These are phyloP conservation scores for Mortierella sp. DNA, from an alignment of 371 early-diverging fungal genomes.

Conservation along the genomic window DNA sequence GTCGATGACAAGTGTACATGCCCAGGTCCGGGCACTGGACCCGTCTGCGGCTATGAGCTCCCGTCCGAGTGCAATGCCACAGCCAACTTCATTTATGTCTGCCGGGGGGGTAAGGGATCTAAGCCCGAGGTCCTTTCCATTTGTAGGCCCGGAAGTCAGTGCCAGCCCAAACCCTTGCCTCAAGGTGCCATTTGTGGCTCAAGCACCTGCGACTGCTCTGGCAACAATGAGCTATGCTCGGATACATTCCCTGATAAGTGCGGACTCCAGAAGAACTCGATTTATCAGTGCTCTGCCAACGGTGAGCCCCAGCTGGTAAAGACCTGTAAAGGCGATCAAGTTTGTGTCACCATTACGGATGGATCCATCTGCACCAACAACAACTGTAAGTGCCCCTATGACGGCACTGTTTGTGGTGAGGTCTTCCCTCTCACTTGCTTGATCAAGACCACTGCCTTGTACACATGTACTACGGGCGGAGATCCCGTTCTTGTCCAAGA, in stretches of 20 bases:
- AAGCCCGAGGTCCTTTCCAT: neutral
- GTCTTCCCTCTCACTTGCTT: conserved; percentile 16
- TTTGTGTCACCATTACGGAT: conserved; percentile 6
- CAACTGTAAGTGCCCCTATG: conserved; percentile 18
- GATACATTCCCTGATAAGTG: conserved; percentile 11
- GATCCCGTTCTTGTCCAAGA: neutral
- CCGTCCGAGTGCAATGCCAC: conserved; percentile 6
- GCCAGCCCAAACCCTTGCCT: neutral
- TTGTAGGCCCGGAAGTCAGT: conserved; percentile 10
- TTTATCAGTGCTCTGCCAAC: conserved; percentile 5
- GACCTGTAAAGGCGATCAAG: neutral
- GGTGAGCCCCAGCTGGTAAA: neutral
- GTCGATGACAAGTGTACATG: conserved; percentile 6
- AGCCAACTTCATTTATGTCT: conserved; percentile 11
- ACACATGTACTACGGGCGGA: conserved; percentile 10
- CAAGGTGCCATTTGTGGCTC: conserved; percentile 8
- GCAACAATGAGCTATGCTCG: neutral
- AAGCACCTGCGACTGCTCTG: conserved; percentile 8
- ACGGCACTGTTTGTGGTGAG: conserved; percentile 16
- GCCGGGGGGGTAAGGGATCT: conserved; percentile 6
- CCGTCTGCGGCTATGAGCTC: conserved; percentile 14
- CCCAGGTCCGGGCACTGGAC: neutral
- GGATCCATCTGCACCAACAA: conserved; percentile 12
- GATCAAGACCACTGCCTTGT: neutral
- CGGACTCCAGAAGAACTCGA: conserved; percentile 1